phyloP scores from a whole-genome alignment of 2,329 filamentous ascomycete genomes.

The Fusarium coffeatum region DNA sequence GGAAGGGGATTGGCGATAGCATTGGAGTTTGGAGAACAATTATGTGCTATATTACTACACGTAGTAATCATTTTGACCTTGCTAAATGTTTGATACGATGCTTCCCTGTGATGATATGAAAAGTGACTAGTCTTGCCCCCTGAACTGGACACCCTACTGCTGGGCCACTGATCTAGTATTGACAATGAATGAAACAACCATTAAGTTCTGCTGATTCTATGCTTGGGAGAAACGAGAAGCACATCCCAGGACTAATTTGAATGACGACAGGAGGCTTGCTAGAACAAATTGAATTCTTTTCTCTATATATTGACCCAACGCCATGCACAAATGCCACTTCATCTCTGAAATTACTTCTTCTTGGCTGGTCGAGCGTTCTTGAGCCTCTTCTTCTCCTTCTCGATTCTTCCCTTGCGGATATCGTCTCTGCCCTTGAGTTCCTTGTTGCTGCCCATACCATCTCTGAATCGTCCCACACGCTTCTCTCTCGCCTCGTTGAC shows the following conservation, averaged over 20 bases:
- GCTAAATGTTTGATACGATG: neutral
- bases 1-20: constrained; percentile 26
- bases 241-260: neutral
- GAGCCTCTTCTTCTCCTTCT: constrained; percentile 79
- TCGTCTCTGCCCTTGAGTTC: constrained; percentile 87
- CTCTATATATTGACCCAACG: constrained; percentile 34
- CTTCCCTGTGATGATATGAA: neutral
- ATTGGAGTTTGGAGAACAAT: constrained; percentile 32
- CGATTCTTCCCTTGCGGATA: constrained; percentile 82
- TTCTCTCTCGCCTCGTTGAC: constrained; percentile 89
- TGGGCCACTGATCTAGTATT: neutral
- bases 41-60: constrained; percentile 29
- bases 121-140: neutral
- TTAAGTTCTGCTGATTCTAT: neutral
- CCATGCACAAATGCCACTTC: constrained; percentile 18
- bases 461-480: constrained; percentile 77
- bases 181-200: neutral
- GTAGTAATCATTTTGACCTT: constrained; percentile 20
- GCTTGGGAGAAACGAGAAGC: neutral
- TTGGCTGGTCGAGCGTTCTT: constrained; percentile 89
- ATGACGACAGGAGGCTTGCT: neutral
- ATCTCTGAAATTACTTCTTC: constrained; percentile 57
- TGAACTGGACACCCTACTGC: neutral
- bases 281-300: constrained; percentile 18
- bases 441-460: constrained; percentile 76